Base-by-base conservation (phyloP, 2,329 filamentous ascomycete species). In the Hortaea sp. region DNA sequence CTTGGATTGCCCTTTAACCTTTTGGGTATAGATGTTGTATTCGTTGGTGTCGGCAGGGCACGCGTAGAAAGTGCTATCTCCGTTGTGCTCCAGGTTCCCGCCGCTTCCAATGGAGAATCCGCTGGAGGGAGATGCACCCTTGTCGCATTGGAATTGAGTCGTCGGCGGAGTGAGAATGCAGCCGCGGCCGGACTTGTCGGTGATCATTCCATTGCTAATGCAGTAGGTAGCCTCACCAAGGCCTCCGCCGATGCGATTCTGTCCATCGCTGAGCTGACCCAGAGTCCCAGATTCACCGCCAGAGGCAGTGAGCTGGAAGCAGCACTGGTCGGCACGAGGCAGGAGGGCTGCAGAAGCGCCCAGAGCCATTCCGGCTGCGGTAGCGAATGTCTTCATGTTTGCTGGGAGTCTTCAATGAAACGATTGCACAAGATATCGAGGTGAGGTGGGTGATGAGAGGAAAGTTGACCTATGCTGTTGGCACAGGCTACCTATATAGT, bases 121-220 rank as follows among this genome's bases (percentile, higher is more conserved):
- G 29, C 68, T 57, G 28, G 67, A 70, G 6, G 76, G 71, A 10
- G 56, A 51, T 12, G 73, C 74, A 34, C 74, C 73, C 28, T 57
- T 51, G 52, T 84, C 80, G 55, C 81, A 82, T 58, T 82, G 78
- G 48, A 79, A 75, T 41, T 81, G 75, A 29, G 69, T 72, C 1
- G 77, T 78, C 0, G 74, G 71, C 38, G 72, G 69, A 51, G 80
- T 83, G 57, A 82, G 67, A 62, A 81, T 79, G 58, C 81, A 84
- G 13, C 80, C 79, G 48, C 76, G 70, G 40, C 74, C 74, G 41
- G 68, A 67, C 41, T 65, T 60, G 58, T 84, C 81, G 12, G 67
- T 73, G 49, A 84, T 71, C 6, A 35, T 71, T 38, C 69, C 69
- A 9, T 69, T 66, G 49, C 71, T 67, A 53, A 82, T 70, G 45